Percentiles rank a stretch among this genome's conserved stretches.
phyloP scores from a whole-genome alignment of 768 basidiomycete species.

The Dioszegia hungarica region DNA sequence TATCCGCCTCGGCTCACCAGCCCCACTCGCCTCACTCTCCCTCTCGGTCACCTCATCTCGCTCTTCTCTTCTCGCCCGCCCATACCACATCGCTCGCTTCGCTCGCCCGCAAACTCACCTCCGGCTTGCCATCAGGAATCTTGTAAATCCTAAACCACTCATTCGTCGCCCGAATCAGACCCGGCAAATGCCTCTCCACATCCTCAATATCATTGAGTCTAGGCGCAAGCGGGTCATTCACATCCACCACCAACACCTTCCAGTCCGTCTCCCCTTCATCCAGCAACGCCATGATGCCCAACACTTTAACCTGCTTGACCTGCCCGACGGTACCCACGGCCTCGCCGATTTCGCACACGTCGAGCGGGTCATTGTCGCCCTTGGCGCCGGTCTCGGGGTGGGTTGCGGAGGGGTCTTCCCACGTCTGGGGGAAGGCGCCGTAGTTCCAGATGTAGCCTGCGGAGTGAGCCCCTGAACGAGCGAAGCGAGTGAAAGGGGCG shows the following conservation, averaged over 20 bases:
- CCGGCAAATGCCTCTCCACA: slow-evolving; percentile 95
- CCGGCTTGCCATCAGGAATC: slow-evolving; percentile 52
- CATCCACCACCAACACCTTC: slow-evolving; percentile 98
- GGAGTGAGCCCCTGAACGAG: background rate
- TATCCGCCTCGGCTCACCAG: background rate
- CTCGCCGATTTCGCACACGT: slow-evolving; percentile 99
- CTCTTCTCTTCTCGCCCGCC: no score
- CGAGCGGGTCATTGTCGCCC: slow-evolving; percentile 98
- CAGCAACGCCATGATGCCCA: slow-evolving; percentile 98
- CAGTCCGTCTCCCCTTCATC: slow-evolving; percentile 99
- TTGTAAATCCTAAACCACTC: slow-evolving; percentile 82
- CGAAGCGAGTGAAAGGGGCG: background rate
- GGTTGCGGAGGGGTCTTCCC: slow-evolving; percentile 83
- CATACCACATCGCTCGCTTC: no score
- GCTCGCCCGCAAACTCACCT: no score
- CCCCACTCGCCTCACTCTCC: no score
- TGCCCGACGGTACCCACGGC: slow-evolving; percentile 95
- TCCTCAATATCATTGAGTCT: slow-evolving; percentile 99
- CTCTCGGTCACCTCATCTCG: no score
- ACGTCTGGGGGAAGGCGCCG: slow-evolving; percentile 97
- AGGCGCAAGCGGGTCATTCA: slow-evolving; percentile 88
- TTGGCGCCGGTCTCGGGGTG: slow-evolving; percentile 98
- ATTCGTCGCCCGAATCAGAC: slow-evolving; percentile 91
- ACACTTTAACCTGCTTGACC: slow-evolving; percentile 99
- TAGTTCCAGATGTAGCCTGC: slow-evolving; percentile 91